Evolutionary conservation across 352 stramenopile genomes (phyloP).

Genomic region (Pythium brachiatum): DNA sequence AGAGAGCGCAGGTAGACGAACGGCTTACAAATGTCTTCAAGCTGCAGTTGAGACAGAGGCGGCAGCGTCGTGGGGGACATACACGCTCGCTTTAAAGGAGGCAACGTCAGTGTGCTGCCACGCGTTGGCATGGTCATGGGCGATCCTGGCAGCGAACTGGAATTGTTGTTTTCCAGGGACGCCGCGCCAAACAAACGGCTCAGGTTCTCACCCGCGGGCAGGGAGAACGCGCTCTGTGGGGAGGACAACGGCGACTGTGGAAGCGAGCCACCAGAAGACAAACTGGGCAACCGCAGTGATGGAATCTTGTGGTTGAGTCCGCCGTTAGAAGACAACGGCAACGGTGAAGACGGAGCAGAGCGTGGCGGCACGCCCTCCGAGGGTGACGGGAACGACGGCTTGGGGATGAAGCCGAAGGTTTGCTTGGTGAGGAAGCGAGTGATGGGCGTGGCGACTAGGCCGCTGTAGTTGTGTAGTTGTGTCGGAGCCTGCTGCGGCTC

Average conservation of each 20-base stretch:
- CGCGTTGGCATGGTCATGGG: constrained; percentile 6
- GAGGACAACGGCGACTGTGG: constrained; percentile 26
- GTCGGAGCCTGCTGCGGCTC: constrained; percentile 5
- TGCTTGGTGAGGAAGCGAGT: constrained; percentile 64
- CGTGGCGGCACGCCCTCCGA: constrained; percentile 19
- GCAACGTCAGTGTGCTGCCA: constrained; percentile 29
- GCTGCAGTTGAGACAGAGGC: constrained; percentile 21
- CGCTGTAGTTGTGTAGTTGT: not conserved
- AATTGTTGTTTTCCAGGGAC: constrained; percentile 15
- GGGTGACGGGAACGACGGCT: constrained; percentile 35
- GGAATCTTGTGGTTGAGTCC: constrained; percentile 27
- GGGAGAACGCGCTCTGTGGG: constrained; percentile 30
- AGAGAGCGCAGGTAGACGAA: constrained; percentile 62
- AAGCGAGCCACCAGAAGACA: constrained; percentile 15
- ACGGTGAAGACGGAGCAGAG: constrained; percentile 19
- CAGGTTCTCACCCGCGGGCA: constrained; percentile 37
- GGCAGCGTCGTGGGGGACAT: constrained; percentile 26
- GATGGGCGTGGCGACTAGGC: constrained; percentile 17
- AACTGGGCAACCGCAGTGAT: constrained; percentile 47
- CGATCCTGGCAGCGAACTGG: constrained; percentile 8
- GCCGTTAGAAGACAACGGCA: constrained; percentile 1
- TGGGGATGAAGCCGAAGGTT: constrained; percentile 55
- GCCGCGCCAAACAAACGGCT: constrained; percentile 18
- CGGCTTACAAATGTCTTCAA: constrained; percentile 53
- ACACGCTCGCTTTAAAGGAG: constrained; percentile 27